phyloP scores from a whole-genome alignment of 306 rosid genomes.

The Malus orientalis region DNA sequence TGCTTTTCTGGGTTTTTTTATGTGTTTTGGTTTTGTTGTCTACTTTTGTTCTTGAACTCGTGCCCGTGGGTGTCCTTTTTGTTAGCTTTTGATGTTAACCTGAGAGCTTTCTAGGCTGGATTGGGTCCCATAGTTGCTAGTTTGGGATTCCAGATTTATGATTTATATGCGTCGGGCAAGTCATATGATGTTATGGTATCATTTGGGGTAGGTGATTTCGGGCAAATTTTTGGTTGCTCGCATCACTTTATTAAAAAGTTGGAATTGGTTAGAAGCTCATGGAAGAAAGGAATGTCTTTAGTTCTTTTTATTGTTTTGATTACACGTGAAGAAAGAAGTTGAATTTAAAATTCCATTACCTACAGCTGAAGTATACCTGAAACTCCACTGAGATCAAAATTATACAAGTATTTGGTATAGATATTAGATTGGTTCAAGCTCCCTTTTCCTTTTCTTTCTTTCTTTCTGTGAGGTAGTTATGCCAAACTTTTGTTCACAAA shows the following conservation, averaged over 20 bases:
- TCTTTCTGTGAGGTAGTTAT: background rate
- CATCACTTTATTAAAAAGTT: constrained; percentile 2
- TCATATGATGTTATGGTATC: constrained; percentile 8
- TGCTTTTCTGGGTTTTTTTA: constrained; percentile 7
- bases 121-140: constrained; percentile 37
- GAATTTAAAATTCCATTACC: background rate
- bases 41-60: background rate
- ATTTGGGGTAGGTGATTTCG: constrained; percentile 17
- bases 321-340: constrained; percentile 7
- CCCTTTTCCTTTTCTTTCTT: background rate
- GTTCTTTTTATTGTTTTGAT: constrained; percentile 1
- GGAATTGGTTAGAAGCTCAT: constrained; percentile 3
- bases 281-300: background rate
- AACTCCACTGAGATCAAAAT: background rate
- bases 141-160: constrained; percentile 12
- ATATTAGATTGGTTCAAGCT: background rate
- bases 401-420: background rate
- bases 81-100: constrained; percentile 26
- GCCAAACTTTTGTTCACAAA: background rate
- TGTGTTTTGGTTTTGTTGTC: constrained; percentile 7
- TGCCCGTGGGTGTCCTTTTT: constrained; percentile 14
- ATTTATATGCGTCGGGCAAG: constrained; percentile 11
- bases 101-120: constrained; percentile 27
- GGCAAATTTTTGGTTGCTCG: constrained; percentile 13
- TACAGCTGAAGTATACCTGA: background rate